Conservation (phyloP, 176 grass and related monocot genomes). For the Eragrostis curvula region DNA sequence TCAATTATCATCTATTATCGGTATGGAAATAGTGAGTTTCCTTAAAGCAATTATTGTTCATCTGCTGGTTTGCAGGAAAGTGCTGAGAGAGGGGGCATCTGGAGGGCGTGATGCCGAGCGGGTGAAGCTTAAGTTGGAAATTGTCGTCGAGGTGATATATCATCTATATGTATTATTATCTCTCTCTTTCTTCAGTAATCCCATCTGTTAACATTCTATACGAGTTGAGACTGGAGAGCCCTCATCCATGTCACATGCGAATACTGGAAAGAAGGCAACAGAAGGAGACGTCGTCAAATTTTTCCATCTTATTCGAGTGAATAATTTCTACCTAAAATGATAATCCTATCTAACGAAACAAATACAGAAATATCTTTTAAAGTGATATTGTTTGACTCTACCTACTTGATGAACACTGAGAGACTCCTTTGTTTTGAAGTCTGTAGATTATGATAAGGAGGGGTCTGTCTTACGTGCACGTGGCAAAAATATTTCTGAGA, state of each 20-base stretch:
- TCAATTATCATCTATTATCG: not conserved
- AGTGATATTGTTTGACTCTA: not conserved
- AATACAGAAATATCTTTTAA: not conserved
- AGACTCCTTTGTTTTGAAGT: conserved; percentile 47
- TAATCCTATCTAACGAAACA: not conserved
- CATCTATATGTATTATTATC: not conserved
- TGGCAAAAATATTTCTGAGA: conserved; percentile 92
- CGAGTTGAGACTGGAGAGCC: conserved; percentile 1
- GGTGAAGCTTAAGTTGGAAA: conserved; percentile 85
- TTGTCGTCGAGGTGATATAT: conserved; percentile 79
- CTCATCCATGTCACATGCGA: not conserved
- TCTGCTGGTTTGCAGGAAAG: conserved; percentile 65
- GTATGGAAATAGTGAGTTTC: conserved; percentile 3
- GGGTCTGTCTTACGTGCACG: conserved; percentile 80
- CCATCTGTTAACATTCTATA: conserved; percentile 5
- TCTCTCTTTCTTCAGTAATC: not conserved
- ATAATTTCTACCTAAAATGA: not conserved
- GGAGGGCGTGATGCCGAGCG: conserved; percentile 87
- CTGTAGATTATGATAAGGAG: conserved; percentile 94
- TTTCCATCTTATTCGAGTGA: too few species aligned
- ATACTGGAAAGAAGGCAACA: conserved; percentile 2
- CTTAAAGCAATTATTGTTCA: not conserved
- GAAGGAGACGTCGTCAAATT: not conserved
- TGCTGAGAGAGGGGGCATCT: conserved; percentile 69
- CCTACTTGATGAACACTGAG: conserved; percentile 9